Evolutionary conservation across 1,139 yeast genomes (phyloP).

Genomic region (Pichia sp.): DNA sequence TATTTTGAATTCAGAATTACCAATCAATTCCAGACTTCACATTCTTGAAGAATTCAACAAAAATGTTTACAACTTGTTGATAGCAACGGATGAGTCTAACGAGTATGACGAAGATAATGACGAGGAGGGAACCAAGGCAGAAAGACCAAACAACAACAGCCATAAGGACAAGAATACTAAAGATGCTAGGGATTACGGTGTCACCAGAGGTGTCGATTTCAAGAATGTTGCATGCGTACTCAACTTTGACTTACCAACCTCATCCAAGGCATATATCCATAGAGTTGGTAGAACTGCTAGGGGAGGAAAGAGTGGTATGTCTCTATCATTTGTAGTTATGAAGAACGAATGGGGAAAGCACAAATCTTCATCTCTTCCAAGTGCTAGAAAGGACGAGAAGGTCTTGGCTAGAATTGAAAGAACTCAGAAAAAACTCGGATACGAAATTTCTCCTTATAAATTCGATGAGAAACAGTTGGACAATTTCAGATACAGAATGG

Average conservation of each 20-base stretch:
- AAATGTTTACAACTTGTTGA: slow-evolving; percentile 75
- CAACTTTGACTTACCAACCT: slow-evolving; percentile 89
- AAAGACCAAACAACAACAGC: slow-evolving; percentile 9
- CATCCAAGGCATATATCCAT: slow-evolving; percentile 87
- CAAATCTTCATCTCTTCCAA: slow-evolving; percentile 63
- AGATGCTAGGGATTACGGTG: slow-evolving; percentile 71
- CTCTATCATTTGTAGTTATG: slow-evolving; percentile 88
- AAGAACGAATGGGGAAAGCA: slow-evolving; percentile 82
- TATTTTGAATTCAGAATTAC: slow-evolving; percentile 87
- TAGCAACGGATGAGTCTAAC: slow-evolving; percentile 91
- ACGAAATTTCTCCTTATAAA: slow-evolving; percentile 69
- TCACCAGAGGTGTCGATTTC: slow-evolving; percentile 96
- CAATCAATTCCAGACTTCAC: slow-evolving; percentile 87
- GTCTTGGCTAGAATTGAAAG: slow-evolving; percentile 68
- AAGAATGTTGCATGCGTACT: slow-evolving; percentile 93
- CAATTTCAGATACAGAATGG: slow-evolving; percentile 94
- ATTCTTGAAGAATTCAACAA: slow-evolving; percentile 94
- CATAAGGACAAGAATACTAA: slow-evolving; percentile 20
- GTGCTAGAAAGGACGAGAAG: slow-evolving; percentile 82
- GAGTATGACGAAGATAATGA: slow-evolving; percentile 43
- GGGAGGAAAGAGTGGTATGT: slow-evolving; percentile 94
- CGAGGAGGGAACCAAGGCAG: slow-evolving; percentile 16
- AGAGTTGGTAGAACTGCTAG: slow-evolving; percentile 98
- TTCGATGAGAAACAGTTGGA: slow-evolving; percentile 92
- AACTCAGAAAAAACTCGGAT: slow-evolving; percentile 69